Conservation (phyloP, 2,329 filamentous ascomycete species). For the Stagonosporopsis tanaceti region DNA sequence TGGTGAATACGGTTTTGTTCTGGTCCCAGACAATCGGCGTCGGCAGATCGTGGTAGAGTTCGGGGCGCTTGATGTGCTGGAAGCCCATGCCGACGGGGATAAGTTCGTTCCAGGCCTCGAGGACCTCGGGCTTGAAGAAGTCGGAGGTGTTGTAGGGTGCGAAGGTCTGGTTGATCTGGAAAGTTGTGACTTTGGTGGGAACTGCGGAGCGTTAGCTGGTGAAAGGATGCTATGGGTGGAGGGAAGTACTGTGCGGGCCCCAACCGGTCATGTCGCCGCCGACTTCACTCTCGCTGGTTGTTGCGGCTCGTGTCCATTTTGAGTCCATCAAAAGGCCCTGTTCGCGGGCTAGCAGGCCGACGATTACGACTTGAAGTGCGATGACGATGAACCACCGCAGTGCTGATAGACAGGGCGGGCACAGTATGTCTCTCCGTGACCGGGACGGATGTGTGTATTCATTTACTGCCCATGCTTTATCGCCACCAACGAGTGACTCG, state of each 20-base stretch:
- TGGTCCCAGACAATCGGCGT: slow-evolving; percentile 44
- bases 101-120: slow-evolving; percentile 46
- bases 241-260: slow-evolving; percentile 40
- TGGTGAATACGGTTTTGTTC: slow-evolving; percentile 46
- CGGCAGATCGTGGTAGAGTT: slow-evolving; percentile 43
- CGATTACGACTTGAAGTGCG: slow-evolving; percentile 40
- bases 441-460: slow-evolving; percentile 28
- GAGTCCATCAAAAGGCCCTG: slow-evolving; percentile 38
- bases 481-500: slow-evolving; percentile 40
- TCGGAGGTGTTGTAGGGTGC: slow-evolving; percentile 47
- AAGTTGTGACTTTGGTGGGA: slow-evolving; percentile 44
- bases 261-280: slow-evolving; percentile 47
- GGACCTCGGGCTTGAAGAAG: slow-evolving; percentile 45
- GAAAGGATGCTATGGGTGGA: neutral
- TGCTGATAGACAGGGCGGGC: slow-evolving; percentile 23
- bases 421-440: slow-evolving; percentile 30
- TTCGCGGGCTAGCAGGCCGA: slow-evolving; percentile 41
- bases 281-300: slow-evolving; percentile 39
- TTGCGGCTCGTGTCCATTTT: slow-evolving; percentile 27
- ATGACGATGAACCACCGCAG: slow-evolving; percentile 43
- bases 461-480: slow-evolving; percentile 37
- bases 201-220: slow-evolving; percentile 25
- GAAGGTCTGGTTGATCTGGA: slow-evolving; percentile 46
- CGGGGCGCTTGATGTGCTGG: slow-evolving; percentile 39
- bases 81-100: slow-evolving; percentile 45